These are phyloP conservation scores for Trichophyton simii DNA, from an alignment of 2,329 filamentous ascomycete genomes.

Conservation along the genomic window DNA sequence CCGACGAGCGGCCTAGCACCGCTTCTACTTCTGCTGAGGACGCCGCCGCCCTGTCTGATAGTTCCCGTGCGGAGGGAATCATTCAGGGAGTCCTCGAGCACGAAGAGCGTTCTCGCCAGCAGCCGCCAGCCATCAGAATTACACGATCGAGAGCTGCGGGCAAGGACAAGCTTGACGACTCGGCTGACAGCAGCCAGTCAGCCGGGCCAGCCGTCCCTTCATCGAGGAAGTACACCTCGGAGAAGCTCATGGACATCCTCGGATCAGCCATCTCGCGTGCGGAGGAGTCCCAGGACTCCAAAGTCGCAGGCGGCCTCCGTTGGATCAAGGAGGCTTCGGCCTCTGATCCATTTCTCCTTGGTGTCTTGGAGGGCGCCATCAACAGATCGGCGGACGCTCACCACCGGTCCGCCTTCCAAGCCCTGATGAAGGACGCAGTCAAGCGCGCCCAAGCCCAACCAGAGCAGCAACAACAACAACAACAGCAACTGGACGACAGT, in stretches of 20 bases:
- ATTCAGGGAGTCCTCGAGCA: constrained; percentile 4
- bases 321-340: constrained; percentile 19
- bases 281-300: constrained; percentile 19
- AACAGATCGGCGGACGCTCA: constrained; percentile 18
- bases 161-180: constrained; percentile 10
- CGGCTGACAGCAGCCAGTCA: constrained; percentile 9
- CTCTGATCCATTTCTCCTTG: constrained; percentile 23
- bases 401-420: constrained; percentile 21
- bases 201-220: constrained; percentile 8
- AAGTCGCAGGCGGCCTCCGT: constrained; percentile 21
- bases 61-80: constrained; percentile 3
- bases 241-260: constrained; percentile 20
- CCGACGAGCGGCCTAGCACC: constrained; percentile 14
- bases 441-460: constrained; percentile 11
- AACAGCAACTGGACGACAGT: constrained; percentile 1
- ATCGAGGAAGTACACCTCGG: constrained; percentile 19
- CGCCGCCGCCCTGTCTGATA: constrained; percentile 6
- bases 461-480: neutral
- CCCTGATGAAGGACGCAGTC: constrained; percentile 21
- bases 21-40: constrained; percentile 13
- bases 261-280: constrained; percentile 20
- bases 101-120: constrained; percentile 5
- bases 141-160: constrained; percentile 9
- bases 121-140: neutral
- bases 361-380: constrained; percentile 21